Evolutionary conservation across 129 eudicot genomes (phyloP).

Genomic region (Escallonia herrerae): DNA sequence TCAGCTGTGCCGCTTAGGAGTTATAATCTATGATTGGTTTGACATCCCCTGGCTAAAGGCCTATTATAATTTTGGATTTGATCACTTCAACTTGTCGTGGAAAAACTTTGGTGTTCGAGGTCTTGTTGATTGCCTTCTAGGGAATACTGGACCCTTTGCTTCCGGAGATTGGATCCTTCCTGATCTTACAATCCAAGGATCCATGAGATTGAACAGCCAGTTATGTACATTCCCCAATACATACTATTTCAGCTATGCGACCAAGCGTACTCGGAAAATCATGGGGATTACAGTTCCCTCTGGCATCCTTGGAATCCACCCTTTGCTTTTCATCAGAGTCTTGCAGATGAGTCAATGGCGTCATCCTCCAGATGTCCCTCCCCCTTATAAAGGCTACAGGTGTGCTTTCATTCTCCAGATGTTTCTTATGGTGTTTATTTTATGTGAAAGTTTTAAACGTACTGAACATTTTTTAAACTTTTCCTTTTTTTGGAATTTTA

Average conservation of each 20-base stretch:
- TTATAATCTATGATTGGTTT: conserved; percentile 79
- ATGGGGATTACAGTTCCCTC: conserved; percentile 74
- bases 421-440: too few species aligned
- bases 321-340: conserved; percentile 76
- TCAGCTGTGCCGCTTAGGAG: conserved; percentile 72
- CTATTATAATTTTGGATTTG: conserved; percentile 88
- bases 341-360: conserved; percentile 91
- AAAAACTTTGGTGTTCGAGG: conserved; percentile 74
- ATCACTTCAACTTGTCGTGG: conserved; percentile 93
- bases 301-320: conserved; percentile 70
- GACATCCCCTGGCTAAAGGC: conserved; percentile 68
- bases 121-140: conserved; percentile 69
- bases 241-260: conserved; percentile 91
- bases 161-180: conserved; percentile 97
- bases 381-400: conserved; percentile 96
- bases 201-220: conserved; percentile 62
- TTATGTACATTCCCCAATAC: conserved; percentile 77
- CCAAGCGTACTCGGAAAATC: conserved; percentile 66
- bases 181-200: conserved; percentile 78
- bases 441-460: too few species aligned
- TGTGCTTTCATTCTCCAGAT: conserved; percentile 3
- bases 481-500: too few species aligned
- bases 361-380: conserved; percentile 77
- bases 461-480: too few species aligned
- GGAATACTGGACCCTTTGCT: conserved; percentile 86